Conservation (phyloP, 2,329 filamentous ascomycete species). For the Zopfia rhizophila region DNA sequence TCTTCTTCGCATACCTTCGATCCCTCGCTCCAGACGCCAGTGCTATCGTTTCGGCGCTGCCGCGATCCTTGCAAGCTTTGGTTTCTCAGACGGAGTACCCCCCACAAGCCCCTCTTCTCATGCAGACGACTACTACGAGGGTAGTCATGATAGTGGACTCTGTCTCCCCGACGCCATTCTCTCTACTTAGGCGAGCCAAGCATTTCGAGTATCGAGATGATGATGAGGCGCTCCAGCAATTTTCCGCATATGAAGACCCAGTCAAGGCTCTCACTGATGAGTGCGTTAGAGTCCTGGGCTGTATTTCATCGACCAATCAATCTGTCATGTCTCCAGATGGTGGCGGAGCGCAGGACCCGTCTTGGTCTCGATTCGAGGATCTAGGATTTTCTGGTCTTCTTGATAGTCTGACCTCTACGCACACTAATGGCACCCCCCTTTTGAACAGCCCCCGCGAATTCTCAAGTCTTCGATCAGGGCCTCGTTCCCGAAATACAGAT, state of each 20-base stretch:
- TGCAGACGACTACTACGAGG: conserved; percentile 84
- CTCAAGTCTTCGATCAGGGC: conserved; percentile 72
- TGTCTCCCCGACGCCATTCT: conserved; percentile 93
- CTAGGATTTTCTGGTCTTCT: conserved; percentile 85
- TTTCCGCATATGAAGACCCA: conserved; percentile 89
- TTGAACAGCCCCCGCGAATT: conserved; percentile 72
- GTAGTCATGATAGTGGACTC: conserved; percentile 97
- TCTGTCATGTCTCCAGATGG: conserved; percentile 71
- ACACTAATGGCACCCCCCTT: conserved; percentile 35
- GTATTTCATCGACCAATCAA: conserved; percentile 89
- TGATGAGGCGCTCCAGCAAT: conserved; percentile 83
- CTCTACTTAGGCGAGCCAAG: conserved; percentile 87
- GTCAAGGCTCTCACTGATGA: conserved; percentile 90
- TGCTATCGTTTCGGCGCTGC: conserved; percentile 81
- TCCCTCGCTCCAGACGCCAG: conserved; percentile 84
- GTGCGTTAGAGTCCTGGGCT: conserved; percentile 87
- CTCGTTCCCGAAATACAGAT: conserved; percentile 73
- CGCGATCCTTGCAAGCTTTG: conserved; percentile 89
- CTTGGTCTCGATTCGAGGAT: conserved; percentile 97
- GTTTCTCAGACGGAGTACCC: conserved; percentile 95
- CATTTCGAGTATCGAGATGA: conserved; percentile 96
- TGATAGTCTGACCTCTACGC: conserved; percentile 68
- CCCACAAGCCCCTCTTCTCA: conserved; percentile 77
- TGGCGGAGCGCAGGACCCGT: conserved; percentile 70
- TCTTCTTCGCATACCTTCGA: conserved; percentile 97